Percentiles rank a stretch among this genome's conserved stretches.
Conservation (phyloP, 371 early-diverging fungal genomes). For the Conidiobolus incongruus region DNA sequence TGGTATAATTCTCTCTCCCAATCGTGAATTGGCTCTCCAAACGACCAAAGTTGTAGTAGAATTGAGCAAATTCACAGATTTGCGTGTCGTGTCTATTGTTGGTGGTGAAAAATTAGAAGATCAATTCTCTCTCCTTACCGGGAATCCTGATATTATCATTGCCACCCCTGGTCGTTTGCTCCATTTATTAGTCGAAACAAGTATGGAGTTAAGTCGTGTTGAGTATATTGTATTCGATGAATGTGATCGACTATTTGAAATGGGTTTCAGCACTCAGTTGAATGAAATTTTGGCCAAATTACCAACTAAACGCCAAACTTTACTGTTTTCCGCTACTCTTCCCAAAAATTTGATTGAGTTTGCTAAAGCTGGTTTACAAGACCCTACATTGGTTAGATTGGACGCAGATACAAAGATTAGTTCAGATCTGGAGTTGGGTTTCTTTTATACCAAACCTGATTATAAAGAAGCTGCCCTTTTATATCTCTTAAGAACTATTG, state of each 20-base stretch:
- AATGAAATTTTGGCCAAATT: background rate
- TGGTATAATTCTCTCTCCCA: background rate
- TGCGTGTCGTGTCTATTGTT: background rate
- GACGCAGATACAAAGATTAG: background rate
- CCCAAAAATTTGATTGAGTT: background rate
- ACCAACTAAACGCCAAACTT: background rate
- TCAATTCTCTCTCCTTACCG: background rate
- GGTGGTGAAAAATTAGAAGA: background rate
- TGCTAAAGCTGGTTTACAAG: background rate
- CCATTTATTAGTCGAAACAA: background rate
- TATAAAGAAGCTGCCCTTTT: background rate
- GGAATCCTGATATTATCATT: background rate
- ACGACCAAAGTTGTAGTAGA: background rate
- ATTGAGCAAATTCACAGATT: background rate
- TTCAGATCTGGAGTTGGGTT: background rate
- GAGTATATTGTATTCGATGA: slow-evolving; percentile 4
- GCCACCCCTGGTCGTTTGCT: slow-evolving; percentile 1
- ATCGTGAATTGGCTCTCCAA: background rate
- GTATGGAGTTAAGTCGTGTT: background rate
- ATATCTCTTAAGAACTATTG: background rate
- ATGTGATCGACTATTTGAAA: background rate
- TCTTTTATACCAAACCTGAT: background rate
- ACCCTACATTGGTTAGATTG: background rate
- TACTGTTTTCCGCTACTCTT: background rate
- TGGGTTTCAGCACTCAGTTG: background rate